Evolutionary conservation across 768 basidiomycete genomes (phyloP).

Genomic region (Chalciporus piperatus): DNA sequence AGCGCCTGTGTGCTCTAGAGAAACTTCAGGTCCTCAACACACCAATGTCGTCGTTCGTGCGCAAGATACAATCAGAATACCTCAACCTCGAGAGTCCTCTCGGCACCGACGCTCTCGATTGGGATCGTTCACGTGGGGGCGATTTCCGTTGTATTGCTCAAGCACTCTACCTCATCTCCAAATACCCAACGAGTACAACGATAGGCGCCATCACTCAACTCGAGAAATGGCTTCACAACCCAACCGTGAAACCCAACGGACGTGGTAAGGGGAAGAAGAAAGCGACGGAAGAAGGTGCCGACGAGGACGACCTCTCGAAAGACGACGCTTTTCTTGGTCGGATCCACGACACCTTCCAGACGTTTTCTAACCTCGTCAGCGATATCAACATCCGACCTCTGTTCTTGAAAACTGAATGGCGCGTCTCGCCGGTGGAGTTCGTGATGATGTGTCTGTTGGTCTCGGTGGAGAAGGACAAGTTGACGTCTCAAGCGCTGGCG

Average conservation of each 20-base stretch:
- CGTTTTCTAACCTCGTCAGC: conserved; percentile 45
- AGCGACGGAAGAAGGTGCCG: conserved; percentile 2
- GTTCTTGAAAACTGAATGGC: conserved; percentile 42
- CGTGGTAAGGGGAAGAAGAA: conserved; percentile 23
- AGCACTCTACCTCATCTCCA: conserved; percentile 49
- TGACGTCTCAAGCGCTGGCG: conserved; percentile 41
- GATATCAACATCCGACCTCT: conserved; percentile 33
- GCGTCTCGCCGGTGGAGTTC: conserved; percentile 70
- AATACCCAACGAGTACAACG: conserved; percentile 32
- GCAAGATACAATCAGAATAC: conserved; percentile 48
- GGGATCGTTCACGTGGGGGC: conserved; percentile 49
- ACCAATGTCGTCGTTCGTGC: conserved; percentile 56
- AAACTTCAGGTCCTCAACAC: conserved; percentile 66
- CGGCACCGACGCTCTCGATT: conserved; percentile 39
- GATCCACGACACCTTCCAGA: conserved; percentile 42
- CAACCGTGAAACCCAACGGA: conserved; percentile 6
- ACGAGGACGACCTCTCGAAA: conserved; percentile 23
- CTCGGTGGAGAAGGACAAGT: conserved; percentile 41
- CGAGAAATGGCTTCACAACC: conserved; percentile 49
- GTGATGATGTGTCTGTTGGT: conserved; percentile 55
- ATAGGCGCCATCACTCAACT: conserved; percentile 36
- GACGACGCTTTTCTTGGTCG: conserved; percentile 33
- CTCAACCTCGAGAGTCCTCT: conserved; percentile 39
- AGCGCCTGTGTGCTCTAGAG: conserved; percentile 36
- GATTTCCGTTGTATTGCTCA: conserved; percentile 62